Base-by-base conservation (phyloP, 805 yeast species). In the Cyberlindnera mississippiensis region DNA sequence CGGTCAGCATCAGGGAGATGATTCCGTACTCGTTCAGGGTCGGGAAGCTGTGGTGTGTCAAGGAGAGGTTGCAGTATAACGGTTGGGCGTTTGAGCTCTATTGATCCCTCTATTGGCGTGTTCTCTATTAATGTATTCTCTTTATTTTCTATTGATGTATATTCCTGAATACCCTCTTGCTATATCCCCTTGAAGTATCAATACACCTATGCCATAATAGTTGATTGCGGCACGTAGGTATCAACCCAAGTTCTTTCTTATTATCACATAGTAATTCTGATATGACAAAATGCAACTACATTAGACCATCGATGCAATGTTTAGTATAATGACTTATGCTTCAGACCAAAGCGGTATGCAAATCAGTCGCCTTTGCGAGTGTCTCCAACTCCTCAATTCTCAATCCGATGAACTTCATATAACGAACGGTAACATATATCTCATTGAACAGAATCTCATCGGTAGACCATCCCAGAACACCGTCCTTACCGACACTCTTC, bases 381-480 rank as follows among this genome's bases (percentile, higher is more conserved):
- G 14, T 6, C 8, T 32, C 9, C 22, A 46, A 15, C 9, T 29
- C 39, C 20, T n/a, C 14, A 3, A 30, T 18, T 9, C 28, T 19
- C 13, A 42, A 2, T 4, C 17, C 37, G 14, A 45, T 17, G 1
- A 14, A 2, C 15, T 44, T 42, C 18, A 40, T 15, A 20, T 44
- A 41, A 12, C n/a, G 12, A 2, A 43, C 12, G 1, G 34, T 16
- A 2, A 20, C 15, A 28, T 40, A 42, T 7, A 51, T 29, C 22
- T 51, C 42, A 14, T 41, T 51, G 29, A 51, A 52, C 18, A 49
- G 15, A 1, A 38, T 41, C 17, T 51, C 60, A 28, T 58, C 52
- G 17, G 53, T 47, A 8, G 59, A 44, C 55, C 61, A 54, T 2
- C 50, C 50, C 17, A 49, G 31, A 4, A 41, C 38, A 13, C 49